Conservation (phyloP, 257 asterid genomes). For the Sherardia arvensis region DNA sequence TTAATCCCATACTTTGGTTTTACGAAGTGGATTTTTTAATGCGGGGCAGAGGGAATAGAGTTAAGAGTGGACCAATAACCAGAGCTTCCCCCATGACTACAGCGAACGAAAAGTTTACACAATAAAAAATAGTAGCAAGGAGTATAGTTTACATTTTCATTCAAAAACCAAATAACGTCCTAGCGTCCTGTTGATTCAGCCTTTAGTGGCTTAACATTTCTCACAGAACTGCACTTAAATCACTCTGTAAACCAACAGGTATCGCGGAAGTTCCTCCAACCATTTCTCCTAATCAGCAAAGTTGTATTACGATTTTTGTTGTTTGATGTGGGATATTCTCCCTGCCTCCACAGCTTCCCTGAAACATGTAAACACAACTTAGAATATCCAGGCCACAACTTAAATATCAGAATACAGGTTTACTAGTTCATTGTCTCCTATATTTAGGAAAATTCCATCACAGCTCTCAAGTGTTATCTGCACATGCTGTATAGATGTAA, state of each 20-base stretch:
- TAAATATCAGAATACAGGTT: neutral
- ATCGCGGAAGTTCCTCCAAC: neutral
- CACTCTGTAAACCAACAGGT: neutral
- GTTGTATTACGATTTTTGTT: slow-evolving; percentile 15
- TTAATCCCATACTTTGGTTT: too few species aligned
- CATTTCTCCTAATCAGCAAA: neutral
- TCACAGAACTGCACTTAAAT: neutral
- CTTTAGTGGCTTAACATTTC: neutral
- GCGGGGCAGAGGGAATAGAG: too few species aligned
- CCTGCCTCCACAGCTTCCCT: slow-evolving; percentile 98
- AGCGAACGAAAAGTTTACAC: too few species aligned
- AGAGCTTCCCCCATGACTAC: too few species aligned
- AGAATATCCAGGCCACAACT: slow-evolving; percentile 6
- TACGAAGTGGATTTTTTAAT: too few species aligned
- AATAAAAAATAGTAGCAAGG: too few species aligned
- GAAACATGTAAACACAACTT: slow-evolving; percentile 6
- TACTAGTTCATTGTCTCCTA: neutral
- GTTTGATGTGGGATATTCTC: slow-evolving; percentile 35
- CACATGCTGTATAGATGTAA: neutral
- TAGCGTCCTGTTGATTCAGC: neutral
- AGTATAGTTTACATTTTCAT: too few species aligned
- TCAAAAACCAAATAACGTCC: too few species aligned
- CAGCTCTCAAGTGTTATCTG: neutral
- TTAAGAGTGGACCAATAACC: too few species aligned
- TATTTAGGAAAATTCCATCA: neutral